phyloP scores from a whole-genome alignment of 2,329 filamentous ascomycete genomes.

The Alternaria postmessia region DNA sequence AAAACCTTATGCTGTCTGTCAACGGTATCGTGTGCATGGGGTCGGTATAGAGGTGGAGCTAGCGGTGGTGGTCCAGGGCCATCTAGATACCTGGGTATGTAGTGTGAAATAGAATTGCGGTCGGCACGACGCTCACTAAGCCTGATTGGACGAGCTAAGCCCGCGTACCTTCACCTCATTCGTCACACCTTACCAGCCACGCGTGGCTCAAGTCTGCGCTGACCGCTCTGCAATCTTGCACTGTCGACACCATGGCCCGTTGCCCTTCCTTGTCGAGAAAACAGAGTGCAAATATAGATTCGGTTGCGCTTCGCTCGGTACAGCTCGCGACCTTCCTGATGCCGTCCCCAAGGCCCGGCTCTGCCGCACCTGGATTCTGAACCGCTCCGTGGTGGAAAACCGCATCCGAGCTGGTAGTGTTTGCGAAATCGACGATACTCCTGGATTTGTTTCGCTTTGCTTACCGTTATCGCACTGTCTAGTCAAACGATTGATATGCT shows the following conservation, averaged over 20 bases:
- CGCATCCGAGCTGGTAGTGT: not conserved
- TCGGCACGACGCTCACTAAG: slow-evolving; percentile 9
- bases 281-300: not conserved
- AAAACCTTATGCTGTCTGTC: not conserved
- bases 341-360: not conserved
- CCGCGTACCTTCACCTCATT: slow-evolving; percentile 4
- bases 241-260: not conserved
- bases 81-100: not conserved
- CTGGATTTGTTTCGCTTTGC: not conserved
- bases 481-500: not conserved
- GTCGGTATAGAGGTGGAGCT: not conserved
- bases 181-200: slow-evolving; percentile 1
- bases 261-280: not conserved
- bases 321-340: not conserved
- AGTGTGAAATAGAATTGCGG: slow-evolving; percentile 5
- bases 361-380: not conserved
- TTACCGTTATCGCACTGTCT: not conserved
- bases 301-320: not conserved
- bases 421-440: not conserved
- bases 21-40: not conserved
- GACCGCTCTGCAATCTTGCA: slow-evolving; percentile 6
- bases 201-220: slow-evolving; percentile 4
- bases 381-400: not conserved
- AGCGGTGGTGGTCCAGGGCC: not conserved
- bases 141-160: not conserved